These are phyloP conservation scores for Pseudocercospora cruenta DNA, from an alignment of 2,329 filamentous ascomycete genomes.

Conservation along the genomic window DNA sequence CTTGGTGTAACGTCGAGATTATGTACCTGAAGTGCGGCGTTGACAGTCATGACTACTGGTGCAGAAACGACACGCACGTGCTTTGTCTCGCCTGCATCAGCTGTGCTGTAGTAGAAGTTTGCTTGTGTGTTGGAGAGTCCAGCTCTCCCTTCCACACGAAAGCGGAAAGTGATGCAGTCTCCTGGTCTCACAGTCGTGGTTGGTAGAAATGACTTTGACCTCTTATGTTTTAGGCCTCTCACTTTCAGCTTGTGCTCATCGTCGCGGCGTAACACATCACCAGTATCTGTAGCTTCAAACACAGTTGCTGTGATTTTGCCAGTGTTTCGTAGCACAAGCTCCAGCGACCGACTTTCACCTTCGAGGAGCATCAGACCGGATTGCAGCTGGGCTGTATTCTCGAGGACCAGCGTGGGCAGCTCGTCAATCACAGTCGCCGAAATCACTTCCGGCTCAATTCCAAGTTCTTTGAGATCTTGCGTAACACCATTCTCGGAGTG, in stretches of 20 bases:
- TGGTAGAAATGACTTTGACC: conserved; percentile 18
- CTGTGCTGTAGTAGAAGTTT: conserved; percentile 72
- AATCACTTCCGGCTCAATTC: conserved; percentile 29
- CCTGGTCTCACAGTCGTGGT: conserved; percentile 52
- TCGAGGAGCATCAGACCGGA: conserved; percentile 90
- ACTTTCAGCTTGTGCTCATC: conserved; percentile 22
- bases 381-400: conserved; percentile 77
- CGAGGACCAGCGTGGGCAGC: conserved; percentile 77
- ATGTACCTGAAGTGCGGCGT: conserved; percentile 82
- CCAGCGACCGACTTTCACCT: conserved; percentile 79
- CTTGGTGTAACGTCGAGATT: conserved; percentile 75
- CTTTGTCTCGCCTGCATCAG: conserved; percentile 13
- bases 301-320: conserved; percentile 79
- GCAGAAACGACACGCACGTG: conserved; percentile 59
- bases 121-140: conserved; percentile 78
- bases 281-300: conserved; percentile 32
- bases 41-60: conserved; percentile 85
- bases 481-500: background rate
- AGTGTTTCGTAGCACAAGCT: conserved; percentile 77
- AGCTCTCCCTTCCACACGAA: conserved; percentile 84
- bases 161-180: conserved; percentile 69
- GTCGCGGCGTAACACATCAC: conserved; percentile 21
- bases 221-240: conserved; percentile 16
- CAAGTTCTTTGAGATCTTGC: conserved; percentile 18
- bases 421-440: conserved; percentile 69